Conservation (phyloP, 2,329 filamentous ascomycete species). For the Trichothecium sympodiale region DNA sequence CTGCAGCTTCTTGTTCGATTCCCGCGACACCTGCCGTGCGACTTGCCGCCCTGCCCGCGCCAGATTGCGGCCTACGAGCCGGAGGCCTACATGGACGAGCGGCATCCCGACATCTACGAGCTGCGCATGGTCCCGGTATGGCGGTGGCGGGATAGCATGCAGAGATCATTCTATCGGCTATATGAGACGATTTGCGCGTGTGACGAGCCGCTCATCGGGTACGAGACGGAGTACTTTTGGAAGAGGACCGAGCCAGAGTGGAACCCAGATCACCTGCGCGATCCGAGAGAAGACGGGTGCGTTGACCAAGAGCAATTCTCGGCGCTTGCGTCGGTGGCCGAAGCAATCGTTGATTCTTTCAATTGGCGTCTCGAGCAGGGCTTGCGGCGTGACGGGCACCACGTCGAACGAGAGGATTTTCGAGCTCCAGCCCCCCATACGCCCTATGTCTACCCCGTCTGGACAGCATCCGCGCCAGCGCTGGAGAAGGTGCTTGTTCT, state of each 20-base stretch:
- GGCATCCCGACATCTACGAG: constrained; percentile 4
- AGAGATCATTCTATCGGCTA: constrained; percentile 14
- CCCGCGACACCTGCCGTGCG: constrained; percentile 6
- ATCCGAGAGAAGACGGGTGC: constrained; percentile 3
- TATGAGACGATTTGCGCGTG: constrained; percentile 16
- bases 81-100: constrained; percentile 5
- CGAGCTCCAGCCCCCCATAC: not conserved
- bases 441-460: not conserved
- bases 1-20: constrained; percentile 7
- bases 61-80: constrained; percentile 6
- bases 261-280: constrained; percentile 11
- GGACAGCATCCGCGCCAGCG: not conserved
- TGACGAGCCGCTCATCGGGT: constrained; percentile 12
- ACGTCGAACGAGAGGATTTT: constrained; percentile 1
- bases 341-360: constrained; percentile 12
- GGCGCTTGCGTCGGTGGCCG: constrained; percentile 12
- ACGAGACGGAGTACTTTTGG: constrained; percentile 17
- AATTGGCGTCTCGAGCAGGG: constrained; percentile 13
- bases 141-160: constrained; percentile 14
- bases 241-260: constrained; percentile 9
- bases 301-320: constrained; percentile 12
- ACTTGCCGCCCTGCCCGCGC: constrained; percentile 7
- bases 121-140: constrained; percentile 9
- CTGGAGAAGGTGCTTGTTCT: constrained; percentile 2
- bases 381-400: constrained; percentile 7